Conservation (phyloP, 768 basidiomycete species). For the Termitomyces sp. region DNA sequence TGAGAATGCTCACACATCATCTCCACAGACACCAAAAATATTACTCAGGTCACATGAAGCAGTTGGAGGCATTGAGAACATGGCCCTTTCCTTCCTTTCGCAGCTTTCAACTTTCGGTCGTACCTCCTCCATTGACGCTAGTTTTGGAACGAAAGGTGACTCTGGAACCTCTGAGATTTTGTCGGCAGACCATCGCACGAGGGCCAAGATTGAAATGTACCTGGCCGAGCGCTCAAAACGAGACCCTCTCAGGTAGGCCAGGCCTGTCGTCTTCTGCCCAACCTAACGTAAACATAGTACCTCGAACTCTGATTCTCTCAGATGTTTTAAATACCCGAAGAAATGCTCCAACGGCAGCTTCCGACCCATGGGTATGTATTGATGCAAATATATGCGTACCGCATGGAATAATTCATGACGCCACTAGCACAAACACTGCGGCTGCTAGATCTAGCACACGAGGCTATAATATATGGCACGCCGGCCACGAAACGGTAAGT, state of each 20-base stretch:
- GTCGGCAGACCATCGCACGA: slow-evolving; percentile 8
- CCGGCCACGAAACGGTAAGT: slow-evolving; percentile 60
- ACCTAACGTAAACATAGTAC: slow-evolving; percentile 6
- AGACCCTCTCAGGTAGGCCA: slow-evolving; percentile 19
- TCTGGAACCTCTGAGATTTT: slow-evolving; percentile 7
- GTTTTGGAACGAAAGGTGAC: slow-evolving; percentile 1
- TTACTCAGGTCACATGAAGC: slow-evolving; percentile 9
- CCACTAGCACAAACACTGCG: slow-evolving; percentile 60
- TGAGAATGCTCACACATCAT: neutral
- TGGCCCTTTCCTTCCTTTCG: slow-evolving; percentile 29
- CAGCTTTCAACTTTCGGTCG: slow-evolving; percentile 24
- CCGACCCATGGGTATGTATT: slow-evolving; percentile 31
- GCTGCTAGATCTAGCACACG: slow-evolving; percentile 65
- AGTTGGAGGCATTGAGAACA: slow-evolving; percentile 25
- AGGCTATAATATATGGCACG: slow-evolving; percentile 47
- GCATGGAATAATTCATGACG: neutral
- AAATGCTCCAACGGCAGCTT: slow-evolving; percentile 31
- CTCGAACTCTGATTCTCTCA: slow-evolving; percentile 8
- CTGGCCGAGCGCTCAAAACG: slow-evolving; percentile 29
- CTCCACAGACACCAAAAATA: neutral
- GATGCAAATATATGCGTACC: slow-evolving; percentile 5
- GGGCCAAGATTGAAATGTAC: slow-evolving; percentile 25
- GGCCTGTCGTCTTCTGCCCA: neutral
- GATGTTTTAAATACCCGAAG: slow-evolving; percentile 27
- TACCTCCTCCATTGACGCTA: slow-evolving; percentile 2